Evolutionary conservation across 306 rosid genomes (phyloP).

Genomic region (Cicer yamashitae): DNA sequence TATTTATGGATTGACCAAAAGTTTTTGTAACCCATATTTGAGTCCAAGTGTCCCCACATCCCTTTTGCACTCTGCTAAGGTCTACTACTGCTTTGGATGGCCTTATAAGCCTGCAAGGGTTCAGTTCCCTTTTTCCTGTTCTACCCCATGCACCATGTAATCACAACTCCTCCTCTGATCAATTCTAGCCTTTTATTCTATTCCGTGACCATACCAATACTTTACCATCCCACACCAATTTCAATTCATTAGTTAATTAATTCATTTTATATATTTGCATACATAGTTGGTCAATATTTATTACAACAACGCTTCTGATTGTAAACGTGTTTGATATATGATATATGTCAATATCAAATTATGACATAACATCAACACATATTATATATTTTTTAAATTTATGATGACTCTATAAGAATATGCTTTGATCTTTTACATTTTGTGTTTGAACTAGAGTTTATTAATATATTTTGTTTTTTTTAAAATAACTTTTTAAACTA

Average conservation of each 20-base stretch:
- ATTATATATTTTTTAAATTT: too few relatives aligned
- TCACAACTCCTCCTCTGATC: conserved; percentile 36
- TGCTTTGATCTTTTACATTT: too few relatives aligned
- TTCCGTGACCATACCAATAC: conserved; percentile 51
- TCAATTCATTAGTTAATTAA: conserved; percentile 14
- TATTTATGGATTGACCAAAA: conserved; percentile 47
- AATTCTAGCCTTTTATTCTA: conserved; percentile 42
- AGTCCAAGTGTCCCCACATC: conserved; percentile 51
- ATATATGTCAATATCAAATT: too few relatives aligned
- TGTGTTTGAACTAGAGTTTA: too few relatives aligned
- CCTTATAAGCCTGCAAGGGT: conserved; percentile 45
- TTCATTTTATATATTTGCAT: too few relatives aligned
- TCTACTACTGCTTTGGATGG: conserved; percentile 37
- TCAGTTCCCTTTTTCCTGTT: conserved; percentile 43
- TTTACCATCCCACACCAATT: conserved; percentile 39
- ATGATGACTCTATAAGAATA: too few relatives aligned
- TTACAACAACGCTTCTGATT: too few relatives aligned
- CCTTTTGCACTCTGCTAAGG: conserved; percentile 43
- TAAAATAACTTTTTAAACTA: too few relatives aligned
- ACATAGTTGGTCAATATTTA: too few relatives aligned
- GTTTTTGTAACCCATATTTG: conserved; percentile 33
- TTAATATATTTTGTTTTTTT: too few relatives aligned
- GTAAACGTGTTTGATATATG: too few relatives aligned
- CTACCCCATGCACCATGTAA: conserved; percentile 44
- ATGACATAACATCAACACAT: too few relatives aligned